Evolutionary conservation across 1,284 basidiomycete genomes (phyloP).

Genomic region (Moesziomyces aphidis): DNA sequence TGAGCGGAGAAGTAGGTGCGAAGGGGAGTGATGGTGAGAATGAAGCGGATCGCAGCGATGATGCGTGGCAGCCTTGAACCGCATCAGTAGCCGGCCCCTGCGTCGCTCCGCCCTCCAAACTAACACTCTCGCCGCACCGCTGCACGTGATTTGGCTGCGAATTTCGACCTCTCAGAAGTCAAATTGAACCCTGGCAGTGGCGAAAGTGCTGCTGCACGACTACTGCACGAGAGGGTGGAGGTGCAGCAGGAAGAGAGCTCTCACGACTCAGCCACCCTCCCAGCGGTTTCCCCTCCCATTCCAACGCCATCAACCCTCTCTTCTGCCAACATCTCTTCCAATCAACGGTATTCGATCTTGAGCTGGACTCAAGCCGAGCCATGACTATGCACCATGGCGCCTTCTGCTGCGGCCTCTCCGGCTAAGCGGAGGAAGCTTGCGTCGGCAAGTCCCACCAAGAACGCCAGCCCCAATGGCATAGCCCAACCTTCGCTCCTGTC

Average conservation of each 20-base stretch:
- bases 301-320: background rate
- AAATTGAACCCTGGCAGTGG: slow-evolving; percentile 25
- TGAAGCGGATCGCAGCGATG: slow-evolving; percentile 4
- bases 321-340: too few relatives aligned
- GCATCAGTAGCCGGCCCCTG: slow-evolving; percentile 22
- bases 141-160: slow-evolving; percentile 6
- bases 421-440: slow-evolving; percentile 39
- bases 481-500: slow-evolving; percentile 45
- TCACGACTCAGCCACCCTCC: slow-evolving; percentile 23
- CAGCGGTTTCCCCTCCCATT: background rate
- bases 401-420: slow-evolving; percentile 31
- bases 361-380: background rate
- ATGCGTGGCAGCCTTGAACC: slow-evolving; percentile 6
- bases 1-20: background rate
- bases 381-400: slow-evolving; percentile 31
- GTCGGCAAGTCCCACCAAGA: slow-evolving; percentile 36
- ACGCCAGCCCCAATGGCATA: slow-evolving; percentile 12
- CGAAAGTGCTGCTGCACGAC: slow-evolving; percentile 17
- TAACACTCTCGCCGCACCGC: slow-evolving; percentile 6
- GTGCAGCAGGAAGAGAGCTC: slow-evolving; percentile 18
- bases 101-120: slow-evolving; percentile 5
- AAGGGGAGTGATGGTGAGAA: slow-evolving; percentile 6
- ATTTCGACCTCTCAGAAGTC: background rate
- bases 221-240: slow-evolving; percentile 27
- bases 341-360: background rate